Percentiles rank a stretch among this genome's conserved stretches.
Evolutionary conservation across 2,329 filamentous ascomycete genomes (phyloP).

Genomic region (Dryadomyces quercus-mongolicae): DNA sequence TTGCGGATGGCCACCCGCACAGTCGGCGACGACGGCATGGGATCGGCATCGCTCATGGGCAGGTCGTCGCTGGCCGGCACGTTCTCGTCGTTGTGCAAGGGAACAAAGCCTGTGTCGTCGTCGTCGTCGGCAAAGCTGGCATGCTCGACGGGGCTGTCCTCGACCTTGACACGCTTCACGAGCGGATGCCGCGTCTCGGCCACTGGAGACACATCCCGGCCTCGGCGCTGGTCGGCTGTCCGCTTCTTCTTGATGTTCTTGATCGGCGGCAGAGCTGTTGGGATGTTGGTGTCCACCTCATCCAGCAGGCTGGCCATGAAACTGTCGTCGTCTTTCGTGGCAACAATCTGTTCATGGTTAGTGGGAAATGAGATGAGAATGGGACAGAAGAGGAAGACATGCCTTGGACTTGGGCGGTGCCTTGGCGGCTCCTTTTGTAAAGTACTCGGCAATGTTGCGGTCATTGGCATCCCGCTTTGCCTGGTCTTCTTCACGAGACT

Average conservation of each 20-base stretch:
- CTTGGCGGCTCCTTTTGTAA: conserved; percentile 61
- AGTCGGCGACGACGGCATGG: conserved; percentile 75
- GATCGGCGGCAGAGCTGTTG: conserved; percentile 38
- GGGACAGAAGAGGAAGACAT: not conserved
- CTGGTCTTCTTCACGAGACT: conserved; percentile 77
- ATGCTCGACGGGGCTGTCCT: conserved; percentile 37
- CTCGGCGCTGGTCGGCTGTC: conserved; percentile 60
- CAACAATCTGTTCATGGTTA: conserved; percentile 30
- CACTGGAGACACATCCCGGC: conserved; percentile 67
- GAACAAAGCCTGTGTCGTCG: too few relatives aligned
- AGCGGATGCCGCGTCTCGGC: conserved; percentile 37
- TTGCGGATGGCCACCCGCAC: conserved; percentile 68
- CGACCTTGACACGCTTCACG: conserved; percentile 45
- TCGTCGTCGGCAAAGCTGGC: conserved; percentile 41
- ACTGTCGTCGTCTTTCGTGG: conserved; percentile 76
- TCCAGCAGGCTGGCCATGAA: conserved; percentile 78
- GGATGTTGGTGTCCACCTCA: conserved; percentile 71
- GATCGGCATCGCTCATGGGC: conserved; percentile 76
- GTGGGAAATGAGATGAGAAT: not conserved
- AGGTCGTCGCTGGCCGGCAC: conserved; percentile 29
- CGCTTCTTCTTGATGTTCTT: conserved; percentile 47
- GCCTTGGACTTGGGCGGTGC: conserved; percentile 73
- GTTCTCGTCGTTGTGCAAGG: conserved; percentile 28
- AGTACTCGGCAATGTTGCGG: conserved; percentile 89
- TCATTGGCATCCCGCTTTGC: conserved; percentile 78